Base-by-base conservation (phyloP, 441 rosid genomes). In the Syzygium syzygioides region DNA sequence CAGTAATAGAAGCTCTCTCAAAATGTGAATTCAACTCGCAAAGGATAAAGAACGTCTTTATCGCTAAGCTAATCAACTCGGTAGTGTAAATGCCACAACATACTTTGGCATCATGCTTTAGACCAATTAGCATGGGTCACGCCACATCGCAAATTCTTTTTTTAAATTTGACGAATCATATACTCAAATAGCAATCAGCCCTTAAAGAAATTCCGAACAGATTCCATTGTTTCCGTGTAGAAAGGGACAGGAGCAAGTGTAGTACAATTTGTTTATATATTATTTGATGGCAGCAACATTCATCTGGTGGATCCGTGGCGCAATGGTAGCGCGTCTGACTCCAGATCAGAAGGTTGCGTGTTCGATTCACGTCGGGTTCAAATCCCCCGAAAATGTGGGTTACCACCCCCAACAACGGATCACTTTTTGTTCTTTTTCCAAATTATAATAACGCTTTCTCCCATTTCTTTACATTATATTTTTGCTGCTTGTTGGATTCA, bases 271-370 rank as follows among this genome's bases (percentile, higher is more conserved):
- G 0, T 1, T 3, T 71, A 71, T 19, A 71, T 37, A 37, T 5
- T 5, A 9, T 37, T 20, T 0, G 28, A 34, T 23, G 4, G 26
- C 19, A 4, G 2, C 1, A 0, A 2, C 20, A 20, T 0, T 2
- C 28, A 20, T 50, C 1, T 2, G 6, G 9, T 2, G 83, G 83
- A 41, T 76, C 83, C 52, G 79, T 86, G 88, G 87, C 87, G 87
- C 87, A 86, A 86, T 86, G 87, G 88, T 86, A 86, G 88, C 76
- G 88, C 88, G 88, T 86, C 88, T 86, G 88, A 86, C 88, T 62
- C 88, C 88, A 62, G 88, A 62, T 86, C 80, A 62, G 80, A 86
- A 86, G 80, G 88, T 86, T 86, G 88, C 88, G 88, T 86, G 88
- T 86, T 86, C 88, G 79, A 86, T 86, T 86, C 88, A 86, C 88